Evolutionary conservation across 768 basidiomycete genomes (phyloP), one percentile per base, ranked within the genome.

Genomic region (Tulasnella sp.): DNA sequence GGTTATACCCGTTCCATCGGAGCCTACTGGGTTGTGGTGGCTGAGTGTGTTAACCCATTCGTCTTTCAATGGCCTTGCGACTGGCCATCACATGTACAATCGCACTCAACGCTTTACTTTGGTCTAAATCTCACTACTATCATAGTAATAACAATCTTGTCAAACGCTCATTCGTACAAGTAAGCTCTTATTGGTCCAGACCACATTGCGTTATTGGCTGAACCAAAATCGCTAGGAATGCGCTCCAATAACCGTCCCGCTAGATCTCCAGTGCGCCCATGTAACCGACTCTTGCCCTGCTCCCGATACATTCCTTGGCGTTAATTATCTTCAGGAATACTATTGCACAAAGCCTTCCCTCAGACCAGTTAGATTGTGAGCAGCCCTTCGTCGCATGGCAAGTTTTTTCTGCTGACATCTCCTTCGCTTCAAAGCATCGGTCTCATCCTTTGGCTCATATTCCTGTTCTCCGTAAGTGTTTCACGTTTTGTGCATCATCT

Each of bases 361-460:
- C 2, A 76, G 83, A 6, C 79, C 83, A 0, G 49, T 78, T 9
- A 59, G 74, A 3, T 88, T 90, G 55, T 54, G 35, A 45, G 55
- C 39, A 45, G 31, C 16, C 8, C 13, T 37, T 37, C 19, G 13
- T 55, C 12, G 31, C 28, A 4, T 25, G 27, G 31, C 29, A 33
- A 20, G 16, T 27, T n/a, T 15, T n/a, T n/a, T 45, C n/a, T 10
- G n/a, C 47, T n/a, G 20, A 45, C 27, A 16, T 44, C 29, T 37
- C 1, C 1, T 34, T 24, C 29, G 32, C n/a, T 48, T 48, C 39
- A 57, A 20, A 56, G 55, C 51, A 47, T 62, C 2, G 77, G 70
- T 34, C 74, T 90, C 55, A 56, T 86, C 8, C 37, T 83, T 19
- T 93, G 89, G 89, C 75, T 90, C 15, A 58, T 79, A 24, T 95